A percentile compares a stretch with the other conserved stretches of the same genome.
These are phyloP conservation scores for Alternaria ethzedia DNA, from an alignment of 2,329 filamentous ascomycete species.

Conservation along the genomic window DNA sequence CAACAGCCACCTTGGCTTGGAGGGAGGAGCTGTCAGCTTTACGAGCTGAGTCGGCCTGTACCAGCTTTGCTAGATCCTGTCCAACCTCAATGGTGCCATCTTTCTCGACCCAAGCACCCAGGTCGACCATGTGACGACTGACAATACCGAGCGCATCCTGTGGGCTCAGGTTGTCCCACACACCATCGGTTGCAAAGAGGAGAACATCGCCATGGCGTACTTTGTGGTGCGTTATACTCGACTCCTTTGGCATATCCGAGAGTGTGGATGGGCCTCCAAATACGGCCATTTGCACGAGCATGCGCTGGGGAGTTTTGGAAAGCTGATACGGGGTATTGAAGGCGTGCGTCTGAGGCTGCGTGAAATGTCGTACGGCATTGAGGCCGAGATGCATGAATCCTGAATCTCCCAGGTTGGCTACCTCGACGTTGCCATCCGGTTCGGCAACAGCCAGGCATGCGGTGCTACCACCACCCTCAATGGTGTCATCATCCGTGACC, in stretches of 20 bases:
- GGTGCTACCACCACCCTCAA: slow-evolving; percentile 87
- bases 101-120: slow-evolving; percentile 75
- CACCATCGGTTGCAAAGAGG: slow-evolving; percentile 92
- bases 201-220: slow-evolving; percentile 91
- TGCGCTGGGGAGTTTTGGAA: slow-evolving; percentile 80
- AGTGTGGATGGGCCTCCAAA: slow-evolving; percentile 76
- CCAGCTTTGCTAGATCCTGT: slow-evolving; percentile 63
- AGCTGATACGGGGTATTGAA: slow-evolving; percentile 99
- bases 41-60: slow-evolving; percentile 55
- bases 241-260: slow-evolving; percentile 82
- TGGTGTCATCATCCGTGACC: slow-evolving; percentile 73
- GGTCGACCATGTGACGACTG: slow-evolving; percentile 74
- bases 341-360: slow-evolving; percentile 87
- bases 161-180: slow-evolving; percentile 94
- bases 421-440: slow-evolving; percentile 76
- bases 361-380: slow-evolving; percentile 83
- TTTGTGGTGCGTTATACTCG: slow-evolving; percentile 76
- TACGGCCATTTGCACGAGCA: slow-evolving; percentile 78
- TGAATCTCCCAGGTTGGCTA: slow-evolving; percentile 95
- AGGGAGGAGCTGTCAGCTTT: slow-evolving; percentile 61
- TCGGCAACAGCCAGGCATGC: slow-evolving; percentile 84
- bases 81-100: slow-evolving; percentile 58
- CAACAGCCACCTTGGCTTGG: slow-evolving; percentile 78
- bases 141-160: slow-evolving; percentile 86
- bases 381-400: slow-evolving; percentile 87